Evolutionary conservation across 805 yeast species (phyloP).

Genomic region (Saturnispora galanensis): DNA sequence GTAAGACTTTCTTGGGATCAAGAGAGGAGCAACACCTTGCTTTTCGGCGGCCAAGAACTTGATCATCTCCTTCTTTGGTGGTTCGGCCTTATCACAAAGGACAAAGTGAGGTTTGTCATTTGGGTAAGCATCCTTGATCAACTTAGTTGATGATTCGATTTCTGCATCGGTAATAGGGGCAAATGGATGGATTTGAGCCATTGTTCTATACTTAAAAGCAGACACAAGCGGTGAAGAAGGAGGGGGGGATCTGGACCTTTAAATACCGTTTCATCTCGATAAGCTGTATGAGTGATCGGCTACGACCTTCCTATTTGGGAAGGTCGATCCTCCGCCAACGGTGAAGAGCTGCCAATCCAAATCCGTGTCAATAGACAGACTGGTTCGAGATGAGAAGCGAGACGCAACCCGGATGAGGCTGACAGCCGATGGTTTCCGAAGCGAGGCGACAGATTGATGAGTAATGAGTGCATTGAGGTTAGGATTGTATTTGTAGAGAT

Average conservation of each 20-base stretch:
- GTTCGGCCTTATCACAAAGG: conserved; percentile 62
- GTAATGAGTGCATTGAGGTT: too few relatives aligned
- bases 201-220: background rate
- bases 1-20: conserved; percentile 60
- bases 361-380: too few relatives aligned
- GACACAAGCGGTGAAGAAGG: background rate
- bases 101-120: conserved; percentile 52
- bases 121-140: conserved; percentile 49
- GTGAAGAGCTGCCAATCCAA: too few relatives aligned
- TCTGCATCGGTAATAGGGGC: conserved; percentile 41
- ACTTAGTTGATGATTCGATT: conserved; percentile 45
- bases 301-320: conserved; percentile 7
- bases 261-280: background rate
- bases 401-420: too few relatives aligned
- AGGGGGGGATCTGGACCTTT: background rate
- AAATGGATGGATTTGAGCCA: conserved; percentile 24
- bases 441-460: too few relatives aligned
- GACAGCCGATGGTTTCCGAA: too few relatives aligned
- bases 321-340: background rate
- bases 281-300: background rate
- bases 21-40: conserved; percentile 40
- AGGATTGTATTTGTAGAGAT: too few relatives aligned
- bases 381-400: too few relatives aligned
- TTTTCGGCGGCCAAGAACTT: conserved; percentile 61
- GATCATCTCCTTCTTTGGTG: conserved; percentile 67